Evolutionary conservation across 352 stramenopile species (phyloP), one percentile per base, ranked within the genome.

Genomic region (Aphanomyces astaci): DNA sequence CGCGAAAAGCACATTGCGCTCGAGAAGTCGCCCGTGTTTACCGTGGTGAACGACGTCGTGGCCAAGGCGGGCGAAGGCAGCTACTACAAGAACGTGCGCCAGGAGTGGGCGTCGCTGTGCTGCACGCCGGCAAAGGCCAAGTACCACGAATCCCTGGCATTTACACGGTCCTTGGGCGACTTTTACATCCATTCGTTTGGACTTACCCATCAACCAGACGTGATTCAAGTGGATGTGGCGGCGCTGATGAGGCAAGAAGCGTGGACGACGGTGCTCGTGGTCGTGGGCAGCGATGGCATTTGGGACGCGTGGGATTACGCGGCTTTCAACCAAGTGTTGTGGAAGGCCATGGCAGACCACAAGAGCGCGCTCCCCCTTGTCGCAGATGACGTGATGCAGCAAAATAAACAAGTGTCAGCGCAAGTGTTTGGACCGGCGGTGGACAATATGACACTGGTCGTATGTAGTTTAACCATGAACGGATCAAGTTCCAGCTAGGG

Each of bases 31-130:
- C 53, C 71, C 27, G 66, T 76, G 0, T 73, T 90, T 10, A 64
- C 78, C 30, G 65, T 48, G 3, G 72, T 43, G 43, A 64, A 71
- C 28, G 62, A 33, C 33, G 45, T 25, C 22, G 3, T 68, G 2
- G 32, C 28, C 43, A 40, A 68, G 27, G 81, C 82, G 25, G 46
- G 49, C 24, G 64, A 73, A 24, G 85, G 86, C 43, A 78, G 84
- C 53, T 96, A 96, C 73, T 92, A 82, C 71, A 96, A 96, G 74
- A 96, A 96, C 71, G 87, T 96, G n/a, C 80, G 89, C 32, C 81
- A 95, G n/a, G 88, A 96, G 71, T 96, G 87, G 87, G 89, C 88
- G 0, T 92, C 84, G 19, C 77, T 96, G 3, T 84, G 95, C 25
- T 78, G 80, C 4, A 92, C 88, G 4, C 88, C 89, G 1, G 55